These are phyloP conservation scores for Paracamarosporium sp. DNA, from an alignment of 2,329 filamentous ascomycete genomes.

Conservation along the genomic window DNA sequence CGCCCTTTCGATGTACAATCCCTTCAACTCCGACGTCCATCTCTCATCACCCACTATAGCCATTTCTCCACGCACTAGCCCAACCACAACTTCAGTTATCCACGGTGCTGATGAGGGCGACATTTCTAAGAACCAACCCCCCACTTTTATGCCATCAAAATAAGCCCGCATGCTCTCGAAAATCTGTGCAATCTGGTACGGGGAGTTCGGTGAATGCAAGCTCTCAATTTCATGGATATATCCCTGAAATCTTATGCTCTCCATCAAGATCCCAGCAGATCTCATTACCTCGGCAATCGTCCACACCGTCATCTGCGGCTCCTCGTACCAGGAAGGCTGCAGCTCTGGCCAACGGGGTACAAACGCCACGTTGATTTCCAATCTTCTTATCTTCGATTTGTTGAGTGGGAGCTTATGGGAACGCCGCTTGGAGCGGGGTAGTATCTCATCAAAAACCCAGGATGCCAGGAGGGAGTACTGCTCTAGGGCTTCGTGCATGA, in stretches of 20 bases:
- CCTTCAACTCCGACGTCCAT: no score
- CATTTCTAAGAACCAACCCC: not conserved
- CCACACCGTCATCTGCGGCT: not conserved
- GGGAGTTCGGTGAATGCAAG: not conserved
- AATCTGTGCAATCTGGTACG: not conserved
- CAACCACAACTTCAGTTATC: not conserved
- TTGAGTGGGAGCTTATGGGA: not conserved
- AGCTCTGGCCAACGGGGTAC: not conserved
- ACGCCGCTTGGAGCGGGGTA: not conserved
- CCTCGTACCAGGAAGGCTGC: not conserved
- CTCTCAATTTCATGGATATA: not conserved
- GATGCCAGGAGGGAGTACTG: not conserved
- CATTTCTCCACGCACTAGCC: not conserved
- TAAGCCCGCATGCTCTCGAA: not conserved
- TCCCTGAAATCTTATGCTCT: not conserved
- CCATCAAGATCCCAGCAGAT: not conserved
- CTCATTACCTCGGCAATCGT: not conserved
- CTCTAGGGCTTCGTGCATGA: not conserved
- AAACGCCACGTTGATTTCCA: not conserved
- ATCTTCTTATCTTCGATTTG: not conserved
- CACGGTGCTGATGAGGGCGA: no score
- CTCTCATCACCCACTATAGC: not conserved
- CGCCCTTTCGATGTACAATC: no score
- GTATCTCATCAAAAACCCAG: not conserved
- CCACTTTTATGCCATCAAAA: not conserved